phyloP scores from a whole-genome alignment of 306 rosid species.

The Abrus pulchellus region DNA sequence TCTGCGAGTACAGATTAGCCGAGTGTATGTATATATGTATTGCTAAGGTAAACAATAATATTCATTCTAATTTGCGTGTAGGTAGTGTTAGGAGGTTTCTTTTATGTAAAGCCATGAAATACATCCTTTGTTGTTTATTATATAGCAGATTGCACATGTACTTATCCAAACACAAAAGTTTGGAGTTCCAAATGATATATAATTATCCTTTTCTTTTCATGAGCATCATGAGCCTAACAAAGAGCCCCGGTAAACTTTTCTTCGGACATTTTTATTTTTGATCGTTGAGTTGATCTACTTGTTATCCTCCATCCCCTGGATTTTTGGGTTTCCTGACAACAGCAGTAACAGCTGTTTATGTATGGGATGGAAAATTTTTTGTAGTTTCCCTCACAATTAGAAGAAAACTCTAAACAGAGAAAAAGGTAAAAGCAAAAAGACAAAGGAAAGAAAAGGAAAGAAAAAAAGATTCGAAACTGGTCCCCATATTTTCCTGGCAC shows the following conservation, averaged over 20 bases:
- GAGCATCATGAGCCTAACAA: not conserved
- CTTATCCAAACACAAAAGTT: constrained; percentile 16
- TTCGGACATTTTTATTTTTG: not conserved
- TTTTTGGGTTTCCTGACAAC: no score
- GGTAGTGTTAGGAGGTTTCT: constrained; percentile 41
- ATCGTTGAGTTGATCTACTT: not conserved
- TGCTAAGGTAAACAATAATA: not conserved
- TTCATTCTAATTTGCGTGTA: constrained; percentile 21
- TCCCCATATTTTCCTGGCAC: no score
- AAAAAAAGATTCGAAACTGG: no score
- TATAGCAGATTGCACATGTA: constrained; percentile 32
- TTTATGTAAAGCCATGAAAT: constrained; percentile 34
- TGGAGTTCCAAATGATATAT: not conserved
- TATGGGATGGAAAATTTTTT: no score
- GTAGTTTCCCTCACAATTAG: no score
- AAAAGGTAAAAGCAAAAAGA: no score
- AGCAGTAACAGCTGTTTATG: no score
- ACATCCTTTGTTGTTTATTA: constrained; percentile 45
- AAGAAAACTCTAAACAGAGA: no score
- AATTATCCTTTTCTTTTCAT: not conserved
- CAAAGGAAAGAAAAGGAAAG: no score
- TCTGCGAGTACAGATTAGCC: not conserved
- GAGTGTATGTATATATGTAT: constrained; percentile 39
- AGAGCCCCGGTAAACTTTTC: not conserved
- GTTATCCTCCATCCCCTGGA: no score